phyloP scores from a whole-genome alignment of 352 stramenopile species.

The Globisporangium alternatum region DNA sequence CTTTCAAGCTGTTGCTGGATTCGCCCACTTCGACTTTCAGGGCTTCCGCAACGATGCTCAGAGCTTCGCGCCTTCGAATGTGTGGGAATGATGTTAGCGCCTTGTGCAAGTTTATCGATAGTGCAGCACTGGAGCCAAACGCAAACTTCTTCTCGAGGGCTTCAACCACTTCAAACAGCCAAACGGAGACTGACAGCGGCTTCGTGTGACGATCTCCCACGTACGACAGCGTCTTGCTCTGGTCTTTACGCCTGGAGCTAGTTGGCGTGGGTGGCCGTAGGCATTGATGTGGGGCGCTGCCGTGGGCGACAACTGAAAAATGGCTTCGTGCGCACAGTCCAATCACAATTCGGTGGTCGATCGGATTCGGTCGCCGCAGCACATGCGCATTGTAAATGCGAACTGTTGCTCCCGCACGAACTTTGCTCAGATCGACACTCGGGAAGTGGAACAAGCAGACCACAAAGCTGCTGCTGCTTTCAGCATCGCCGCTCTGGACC shows the following conservation, averaged over 20 bases:
- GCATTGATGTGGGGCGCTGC: background rate
- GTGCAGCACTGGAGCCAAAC: constrained; percentile 2
- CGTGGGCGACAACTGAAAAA: constrained; percentile 21
- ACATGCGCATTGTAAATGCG: constrained; percentile 27
- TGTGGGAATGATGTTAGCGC: constrained; percentile 9
- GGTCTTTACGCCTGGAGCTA: background rate
- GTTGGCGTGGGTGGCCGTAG: background rate
- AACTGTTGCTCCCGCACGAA: constrained; percentile 30
- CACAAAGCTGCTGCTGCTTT: constrained; percentile 14
- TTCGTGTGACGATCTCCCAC: constrained; percentile 11
- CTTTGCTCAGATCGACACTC: constrained; percentile 22
- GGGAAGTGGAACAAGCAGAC: constrained; percentile 43
- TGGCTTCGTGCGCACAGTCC: constrained; percentile 38
- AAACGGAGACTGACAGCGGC: constrained; percentile 6
- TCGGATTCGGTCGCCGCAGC: constrained; percentile 28
- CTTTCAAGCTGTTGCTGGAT: background rate
- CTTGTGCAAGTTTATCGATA: background rate
- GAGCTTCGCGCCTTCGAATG: constrained; percentile 5
- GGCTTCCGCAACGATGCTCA: constrained; percentile 3
- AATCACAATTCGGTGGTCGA: constrained; percentile 28
- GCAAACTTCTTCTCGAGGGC: constrained; percentile 14
- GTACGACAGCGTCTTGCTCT: constrained; percentile 8
- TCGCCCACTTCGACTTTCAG: constrained; percentile 2
- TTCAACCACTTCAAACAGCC: constrained; percentile 14
- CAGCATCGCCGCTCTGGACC: constrained; percentile 15